Evolutionary conservation across 805 yeast species (phyloP), one percentile per base, ranked within the genome.

Genomic region (Candida odintsovae): DNA sequence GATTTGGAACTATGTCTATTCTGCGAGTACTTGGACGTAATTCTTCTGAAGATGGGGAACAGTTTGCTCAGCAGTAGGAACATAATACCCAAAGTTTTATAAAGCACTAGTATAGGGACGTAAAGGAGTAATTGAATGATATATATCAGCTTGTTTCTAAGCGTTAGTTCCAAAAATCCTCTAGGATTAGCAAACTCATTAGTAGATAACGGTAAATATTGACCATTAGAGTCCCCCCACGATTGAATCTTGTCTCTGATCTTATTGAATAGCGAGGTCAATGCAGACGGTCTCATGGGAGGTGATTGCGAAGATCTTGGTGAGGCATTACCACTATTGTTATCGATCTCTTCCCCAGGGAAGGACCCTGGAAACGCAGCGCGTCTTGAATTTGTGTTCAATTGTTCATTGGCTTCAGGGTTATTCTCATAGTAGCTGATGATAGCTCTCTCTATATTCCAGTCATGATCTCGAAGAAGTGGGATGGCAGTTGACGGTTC

Each of bases 401-500:
- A 44, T 21, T 47, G 53, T 22, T 53, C 55, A 39, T 58, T 58
- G 5, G 64, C 63, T 35, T 42, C 49, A 6, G 58, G 57, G 3
- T 51, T 38, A n/a, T 29, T 36, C 31, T 59, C 65, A 45, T 51
- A 61, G 53, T 53, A 57, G 23, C 44, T 16, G 18, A 60, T 40
- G 20, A 61, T 59, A 28, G 65, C 53, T 18, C 61, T 51, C 48
- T 72, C 76, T 15, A 72, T 54, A 50, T 69, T 61, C 75, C 77
- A 72, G 20, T 62, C 58, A 8, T 65, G 49, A 4, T 64, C 51
- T 35, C 56, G 53, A 3, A 60, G 48, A 23, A 38, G 56, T 1
- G 47, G 55, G 12, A 60, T 57, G 6, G 56, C 61, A 3, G 54
- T 51, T 41, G 52, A 37, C 6, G 55, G 58, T 15, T 52, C 48